Evolutionary conservation across 2,329 filamentous ascomycete genomes (phyloP), one percentile per base, ranked within the genome.

Genomic region (Aspergillaceae sp.): DNA sequence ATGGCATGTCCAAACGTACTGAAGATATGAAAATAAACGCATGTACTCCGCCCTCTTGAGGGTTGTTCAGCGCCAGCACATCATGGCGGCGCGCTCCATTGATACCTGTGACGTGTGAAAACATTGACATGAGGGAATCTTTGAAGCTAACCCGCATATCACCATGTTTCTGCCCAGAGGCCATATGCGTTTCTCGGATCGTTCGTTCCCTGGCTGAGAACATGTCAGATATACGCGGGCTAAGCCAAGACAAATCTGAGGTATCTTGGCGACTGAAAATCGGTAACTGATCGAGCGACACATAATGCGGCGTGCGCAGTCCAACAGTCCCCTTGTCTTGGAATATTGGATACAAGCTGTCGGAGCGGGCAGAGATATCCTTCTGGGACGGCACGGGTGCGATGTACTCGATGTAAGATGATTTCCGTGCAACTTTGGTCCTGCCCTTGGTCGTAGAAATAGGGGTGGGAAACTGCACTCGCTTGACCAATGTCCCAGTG

Each of bases 21-120:
- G 35, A 29, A 2, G 43, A 27, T 5, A 36, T 27, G 29, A 44
- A 36, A n/a, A 44, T 44, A 1, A 30, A 29, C 51, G 40, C 49
- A 41, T 28, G 43, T 40, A 41, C 51, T 33, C 19, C 36, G 4
- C 36, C 36, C 5, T 38, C 6, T 19, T 38, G n/a, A 8, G 36
- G 36, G 9, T 26, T 7, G 27, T 28, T 38, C 36, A 38, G 4
- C 9, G 36, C 36, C 6, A 38, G 19, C 1, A 28, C 36, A 38
- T 38, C 19, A 7, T 38, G 36, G 27, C 36, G 19, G 8, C 4
- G 36, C 19, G 4, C 7, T 4, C 36, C 36, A 26, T 38, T 38
- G n/a, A 26, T 38, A 4, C 36, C 36, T 10, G 36, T 7, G 5
- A 3, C 3, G 36, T 4, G 7, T 8, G 36, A 7, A 28, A 38